Evolutionary conservation across 169 alveolate genomes (phyloP), one percentile per base, ranked within the genome.

Genomic region (Theileria orientalis): DNA sequence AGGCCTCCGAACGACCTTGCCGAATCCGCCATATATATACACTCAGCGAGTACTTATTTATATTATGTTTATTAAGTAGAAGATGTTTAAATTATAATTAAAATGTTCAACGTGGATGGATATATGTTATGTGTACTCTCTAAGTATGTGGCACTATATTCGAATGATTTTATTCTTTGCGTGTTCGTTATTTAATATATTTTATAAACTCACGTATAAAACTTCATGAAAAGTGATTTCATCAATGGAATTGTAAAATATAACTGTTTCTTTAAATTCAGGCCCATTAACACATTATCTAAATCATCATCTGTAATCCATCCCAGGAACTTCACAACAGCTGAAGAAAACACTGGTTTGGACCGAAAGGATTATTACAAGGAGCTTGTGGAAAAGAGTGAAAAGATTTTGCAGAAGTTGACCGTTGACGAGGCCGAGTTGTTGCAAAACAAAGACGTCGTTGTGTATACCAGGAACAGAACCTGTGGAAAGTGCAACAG

Each of bases 1-100:
- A 88, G 76, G 66, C 83, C 87, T 49, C 77, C 87, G 46, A 78
- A 84, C 32, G 83, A 78, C 42, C 83, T 74, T 0, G 72, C 54
- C 16, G 82, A 27, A 60, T 79, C 87, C 5, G 67, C 87, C 87
- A 79, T 79, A 51, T 52, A 70, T 30, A 25, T 33, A 11, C 52
- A 42, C 52, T n/a, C n/a, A n/a, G n/a, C n/a, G n/a, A n/a, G n/a
- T n/a, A n/a, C n/a, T n/a, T n/a, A n/a, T n/a, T n/a, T n/a, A n/a
- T n/a, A n/a, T n/a, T n/a, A n/a, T n/a, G n/a, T n/a, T n/a, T n/a
- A n/a, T n/a, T n/a, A n/a, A n/a, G n/a, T n/a, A n/a, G n/a, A n/a
- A n/a, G n/a, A n/a, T n/a, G n/a, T n/a, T n/a, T n/a, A n/a, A n/a
- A n/a, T n/a, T n/a, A n/a, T n/a, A n/a, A n/a, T n/a, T n/a, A n/a